These are phyloP conservation scores for Plectosphaerella cucumerina DNA, from an alignment of 2,329 filamentous ascomycete species.

Conservation along the genomic window DNA sequence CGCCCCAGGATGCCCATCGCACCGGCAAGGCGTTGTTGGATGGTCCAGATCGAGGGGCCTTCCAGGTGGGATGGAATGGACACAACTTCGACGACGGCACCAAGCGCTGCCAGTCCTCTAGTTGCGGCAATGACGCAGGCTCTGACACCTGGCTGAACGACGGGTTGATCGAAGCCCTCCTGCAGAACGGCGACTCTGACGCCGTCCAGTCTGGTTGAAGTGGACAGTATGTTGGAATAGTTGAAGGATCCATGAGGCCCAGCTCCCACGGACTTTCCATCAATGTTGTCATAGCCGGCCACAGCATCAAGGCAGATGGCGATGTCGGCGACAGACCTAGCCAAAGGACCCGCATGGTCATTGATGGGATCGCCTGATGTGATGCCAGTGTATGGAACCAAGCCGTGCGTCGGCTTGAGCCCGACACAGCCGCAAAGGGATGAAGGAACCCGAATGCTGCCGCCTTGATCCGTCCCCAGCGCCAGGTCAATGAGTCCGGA, in stretches of 20 bases:
- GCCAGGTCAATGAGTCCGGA: slow-evolving; percentile 37
- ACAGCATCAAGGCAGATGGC: slow-evolving; percentile 39
- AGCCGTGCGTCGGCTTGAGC: slow-evolving; percentile 46
- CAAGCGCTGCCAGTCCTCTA: too few species aligned
- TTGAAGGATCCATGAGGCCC: slow-evolving; percentile 21
- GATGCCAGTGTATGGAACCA: slow-evolving; percentile 48
- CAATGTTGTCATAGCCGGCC: slow-evolving; percentile 43
- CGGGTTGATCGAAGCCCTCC: slow-evolving; percentile 36
- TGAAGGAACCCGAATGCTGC: slow-evolving; percentile 40
- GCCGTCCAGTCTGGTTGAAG: slow-evolving; percentile 21
- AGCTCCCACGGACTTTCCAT: slow-evolving; percentile 36
- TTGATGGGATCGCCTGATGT: slow-evolving; percentile 43
- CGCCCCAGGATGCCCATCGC: slow-evolving; percentile 34
- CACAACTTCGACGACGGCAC: slow-evolving; percentile 44
- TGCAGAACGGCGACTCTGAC: slow-evolving; percentile 37
- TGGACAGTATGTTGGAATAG: too few species aligned
- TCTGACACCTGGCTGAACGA: slow-evolving; percentile 34
- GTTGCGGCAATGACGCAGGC: too few species aligned
- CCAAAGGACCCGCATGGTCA: slow-evolving; percentile 44
- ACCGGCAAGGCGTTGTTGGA: slow-evolving; percentile 39
- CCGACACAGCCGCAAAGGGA: slow-evolving; percentile 32
- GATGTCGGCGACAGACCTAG: slow-evolving; percentile 32
- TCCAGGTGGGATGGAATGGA: slow-evolving; percentile 45
- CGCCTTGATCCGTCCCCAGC: slow-evolving; percentile 44
- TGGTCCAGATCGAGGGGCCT: slow-evolving; percentile 47